These are phyloP conservation scores for Serendipita vermifera DNA, from an alignment of 768 basidiomycete genomes.

Conservation along the genomic window DNA sequence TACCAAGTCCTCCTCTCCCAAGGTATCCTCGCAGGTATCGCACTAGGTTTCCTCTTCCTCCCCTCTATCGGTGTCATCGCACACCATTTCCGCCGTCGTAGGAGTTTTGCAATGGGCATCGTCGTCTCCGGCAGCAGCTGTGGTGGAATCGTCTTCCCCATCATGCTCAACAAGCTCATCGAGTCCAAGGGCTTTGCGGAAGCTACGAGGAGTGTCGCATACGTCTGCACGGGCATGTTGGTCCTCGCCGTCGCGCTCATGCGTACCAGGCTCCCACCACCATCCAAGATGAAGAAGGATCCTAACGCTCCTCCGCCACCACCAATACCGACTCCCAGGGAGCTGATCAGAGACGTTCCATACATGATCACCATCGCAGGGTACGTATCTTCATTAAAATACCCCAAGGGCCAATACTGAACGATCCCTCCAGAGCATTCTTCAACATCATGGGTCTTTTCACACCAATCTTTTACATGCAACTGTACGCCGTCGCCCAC, in stretches of 20 bases:
- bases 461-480: conserved; percentile 13
- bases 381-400: background rate
- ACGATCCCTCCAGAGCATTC: background rate
- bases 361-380: conserved; percentile 10
- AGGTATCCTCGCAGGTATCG: conserved; percentile 31
- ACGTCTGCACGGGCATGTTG: conserved; percentile 29
- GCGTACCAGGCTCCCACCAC: conserved; percentile 28
- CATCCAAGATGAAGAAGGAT: conserved; percentile 13
- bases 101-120: conserved; percentile 33
- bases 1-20: conserved; percentile 33
- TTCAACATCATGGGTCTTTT: background rate
- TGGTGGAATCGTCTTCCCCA: conserved; percentile 23
- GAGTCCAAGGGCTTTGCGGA: conserved; percentile 12
- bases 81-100: conserved; percentile 32
- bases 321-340: conserved; percentile 4
- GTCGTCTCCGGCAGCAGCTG: conserved; percentile 27
- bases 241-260: conserved; percentile 24
- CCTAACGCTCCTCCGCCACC: background rate
- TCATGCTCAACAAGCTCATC: conserved; percentile 25
- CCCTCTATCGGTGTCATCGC: conserved; percentile 36
- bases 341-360: conserved; percentile 11
- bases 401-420: conserved; percentile 6
- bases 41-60: conserved; percentile 38
- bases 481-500: conserved; percentile 13
- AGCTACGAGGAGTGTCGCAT: conserved; percentile 9